Evolutionary conservation across 2,329 filamentous ascomycete genomes (phyloP).

Genomic region (Knufia petricola): DNA sequence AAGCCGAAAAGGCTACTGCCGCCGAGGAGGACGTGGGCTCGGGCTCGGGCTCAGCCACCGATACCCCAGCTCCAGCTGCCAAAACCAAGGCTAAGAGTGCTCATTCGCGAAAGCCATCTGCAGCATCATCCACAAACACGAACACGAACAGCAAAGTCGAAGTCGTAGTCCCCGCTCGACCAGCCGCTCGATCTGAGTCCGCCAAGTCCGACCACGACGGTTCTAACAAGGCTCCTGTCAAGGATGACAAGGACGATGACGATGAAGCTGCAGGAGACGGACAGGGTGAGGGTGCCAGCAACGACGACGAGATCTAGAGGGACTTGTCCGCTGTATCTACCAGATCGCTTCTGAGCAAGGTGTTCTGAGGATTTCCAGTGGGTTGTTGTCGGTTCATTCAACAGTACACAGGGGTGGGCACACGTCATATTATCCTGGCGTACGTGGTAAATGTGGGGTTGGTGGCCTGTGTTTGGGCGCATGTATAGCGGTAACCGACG

Average conservation of each 20-base stretch:
- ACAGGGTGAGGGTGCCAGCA: neutral
- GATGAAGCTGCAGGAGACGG: conserved; percentile 3
- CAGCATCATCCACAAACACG: neutral
- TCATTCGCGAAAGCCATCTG: neutral
- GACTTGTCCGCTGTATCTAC: conserved; percentile 2
- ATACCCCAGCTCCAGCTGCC: neutral
- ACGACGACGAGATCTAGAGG: neutral
- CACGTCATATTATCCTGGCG: neutral
- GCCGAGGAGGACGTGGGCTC: too few relatives aligned
- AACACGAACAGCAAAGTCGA: neutral
- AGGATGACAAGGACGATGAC: conserved; percentile 8
- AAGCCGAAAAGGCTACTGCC: conserved; percentile 5
- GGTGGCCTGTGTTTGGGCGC: too few relatives aligned
- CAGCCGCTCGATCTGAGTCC: neutral
- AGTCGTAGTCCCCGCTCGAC: neutral
- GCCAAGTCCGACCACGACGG: neutral
- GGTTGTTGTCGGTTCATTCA: too few relatives aligned
- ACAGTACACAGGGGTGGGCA: too few relatives aligned
- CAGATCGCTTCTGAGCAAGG: neutral
- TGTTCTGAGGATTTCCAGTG: too few relatives aligned
- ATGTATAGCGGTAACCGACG: too few relatives aligned
- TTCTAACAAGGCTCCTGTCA: neutral
- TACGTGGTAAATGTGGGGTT: too few relatives aligned
- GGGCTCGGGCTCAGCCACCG: neutral
- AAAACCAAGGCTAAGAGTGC: conserved; percentile 3